phyloP scores from a whole-genome alignment of 306 rosid species.

The Quercus dentata region DNA sequence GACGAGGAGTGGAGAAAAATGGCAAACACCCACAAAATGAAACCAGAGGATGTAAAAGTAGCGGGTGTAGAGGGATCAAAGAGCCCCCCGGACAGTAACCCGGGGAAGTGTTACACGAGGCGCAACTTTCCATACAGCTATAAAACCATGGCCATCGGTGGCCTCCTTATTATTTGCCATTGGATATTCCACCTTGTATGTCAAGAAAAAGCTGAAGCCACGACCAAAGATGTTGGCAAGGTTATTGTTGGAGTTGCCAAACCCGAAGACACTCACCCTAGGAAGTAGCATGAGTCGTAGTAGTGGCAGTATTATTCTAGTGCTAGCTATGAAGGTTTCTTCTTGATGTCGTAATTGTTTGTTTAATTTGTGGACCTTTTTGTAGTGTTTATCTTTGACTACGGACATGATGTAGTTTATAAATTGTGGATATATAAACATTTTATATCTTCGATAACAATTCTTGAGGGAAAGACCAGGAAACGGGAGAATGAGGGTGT shows the following conservation, averaged over 20 bases:
- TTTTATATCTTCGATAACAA: too few relatives aligned
- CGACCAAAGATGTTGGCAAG: conserved; percentile 60
- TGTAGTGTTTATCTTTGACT: too few relatives aligned
- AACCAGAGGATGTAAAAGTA: conserved; percentile 44
- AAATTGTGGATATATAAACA: too few relatives aligned
- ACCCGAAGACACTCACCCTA: conserved; percentile 54
- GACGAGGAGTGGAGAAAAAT: conserved; percentile 51
- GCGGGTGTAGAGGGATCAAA: conserved; percentile 64
- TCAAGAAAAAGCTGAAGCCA: conserved; percentile 61
- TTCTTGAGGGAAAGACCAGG: too few relatives aligned
- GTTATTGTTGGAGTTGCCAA: conserved; percentile 45
- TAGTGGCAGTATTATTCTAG: too few relatives aligned
- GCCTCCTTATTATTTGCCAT: conserved; percentile 35
- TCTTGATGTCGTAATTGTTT: too few relatives aligned
- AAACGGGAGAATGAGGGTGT: too few relatives aligned
- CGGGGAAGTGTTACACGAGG: conserved; percentile 63
- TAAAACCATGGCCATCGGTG: conserved; percentile 33
- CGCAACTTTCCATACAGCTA: conserved; percentile 43
- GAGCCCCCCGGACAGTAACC: conserved; percentile 61
- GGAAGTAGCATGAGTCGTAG: conserved; percentile 25
- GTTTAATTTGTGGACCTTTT: too few relatives aligned
- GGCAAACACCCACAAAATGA: conserved; percentile 67
- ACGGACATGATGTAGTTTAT: too few relatives aligned
- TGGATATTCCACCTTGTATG: conserved; percentile 50
- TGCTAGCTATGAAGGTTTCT: too few relatives aligned